A percentile compares a stretch with the other conserved stretches of the same genome.
Evolutionary conservation across 2,329 filamentous ascomycete species (phyloP).

Genomic region (Thyridium curvatum): DNA sequence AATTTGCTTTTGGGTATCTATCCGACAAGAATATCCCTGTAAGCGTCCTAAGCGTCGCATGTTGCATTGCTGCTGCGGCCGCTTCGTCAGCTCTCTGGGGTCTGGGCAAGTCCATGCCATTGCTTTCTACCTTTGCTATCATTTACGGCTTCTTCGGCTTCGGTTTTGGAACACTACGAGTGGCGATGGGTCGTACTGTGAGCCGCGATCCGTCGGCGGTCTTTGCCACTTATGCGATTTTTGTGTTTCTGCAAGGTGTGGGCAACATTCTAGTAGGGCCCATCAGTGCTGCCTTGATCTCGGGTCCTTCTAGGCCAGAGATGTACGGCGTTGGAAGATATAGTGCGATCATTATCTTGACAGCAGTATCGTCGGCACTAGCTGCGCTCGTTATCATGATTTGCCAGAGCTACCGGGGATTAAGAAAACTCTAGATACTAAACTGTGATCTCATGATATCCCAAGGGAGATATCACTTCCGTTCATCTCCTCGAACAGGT

Average conservation of each 20-base stretch:
- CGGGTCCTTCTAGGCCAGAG: slow-evolving; percentile 13
- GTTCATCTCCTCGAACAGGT: too few relatives aligned
- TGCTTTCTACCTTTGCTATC: slow-evolving; percentile 44
- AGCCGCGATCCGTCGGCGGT: slow-evolving; percentile 18
- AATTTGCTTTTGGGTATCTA: slow-evolving; percentile 36
- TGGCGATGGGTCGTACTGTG: slow-evolving; percentile 20
- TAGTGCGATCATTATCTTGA: too few relatives aligned
- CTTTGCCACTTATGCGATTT: slow-evolving; percentile 17
- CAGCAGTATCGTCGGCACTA: too few relatives aligned
- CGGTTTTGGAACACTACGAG: slow-evolving; percentile 16
- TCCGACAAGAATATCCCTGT: slow-evolving; percentile 34
- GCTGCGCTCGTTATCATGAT: too few relatives aligned
- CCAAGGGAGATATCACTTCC: too few relatives aligned
- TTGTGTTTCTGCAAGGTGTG: slow-evolving; percentile 21
- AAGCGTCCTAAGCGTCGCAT: slow-evolving; percentile 37
- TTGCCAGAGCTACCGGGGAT: too few relatives aligned
- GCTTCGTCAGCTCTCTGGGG: slow-evolving; percentile 39
- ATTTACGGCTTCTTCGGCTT: slow-evolving; percentile 53
- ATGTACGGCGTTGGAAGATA: too few relatives aligned
- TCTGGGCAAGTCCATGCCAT: slow-evolving; percentile 33
- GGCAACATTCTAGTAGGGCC: slow-evolving; percentile 23
- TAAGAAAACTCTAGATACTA: too few relatives aligned
- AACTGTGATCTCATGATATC: too few relatives aligned
- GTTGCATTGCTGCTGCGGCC: slow-evolving; percentile 40
- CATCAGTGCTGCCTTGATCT: slow-evolving; percentile 17